Percentiles rank a stretch among this genome's conserved stretches.
Evolutionary conservation across 2,329 filamentous ascomycete genomes (phyloP).

Genomic region (Fusarium sp.): DNA sequence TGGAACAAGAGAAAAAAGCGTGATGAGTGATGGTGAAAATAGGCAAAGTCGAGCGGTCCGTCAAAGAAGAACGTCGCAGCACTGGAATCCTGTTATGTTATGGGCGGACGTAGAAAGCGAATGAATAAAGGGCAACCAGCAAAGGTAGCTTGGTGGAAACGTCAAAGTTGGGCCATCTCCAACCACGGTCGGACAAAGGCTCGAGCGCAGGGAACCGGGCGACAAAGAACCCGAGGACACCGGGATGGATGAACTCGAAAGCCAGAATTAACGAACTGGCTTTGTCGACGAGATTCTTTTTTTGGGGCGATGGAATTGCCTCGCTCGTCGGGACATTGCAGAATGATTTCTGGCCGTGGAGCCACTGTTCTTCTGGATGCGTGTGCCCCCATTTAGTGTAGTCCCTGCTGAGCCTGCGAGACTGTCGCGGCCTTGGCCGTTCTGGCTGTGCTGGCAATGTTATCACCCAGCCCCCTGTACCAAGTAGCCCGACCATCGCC

Average conservation of each 20-base stretch:
- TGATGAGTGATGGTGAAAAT: constrained; percentile 4
- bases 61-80: constrained; percentile 3
- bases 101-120: constrained; percentile 8
- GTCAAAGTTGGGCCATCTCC: constrained; percentile 22
- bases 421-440: constrained; percentile 41
- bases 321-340: constrained; percentile 39
- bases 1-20: constrained; percentile 15
- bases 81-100: constrained; percentile 14
- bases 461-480: constrained; percentile 45
- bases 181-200: constrained; percentile 46
- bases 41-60: constrained; percentile 2
- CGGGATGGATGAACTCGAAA: constrained; percentile 20
- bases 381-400: constrained; percentile 43
- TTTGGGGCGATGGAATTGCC: constrained; percentile 34
- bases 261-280: constrained; percentile 39
- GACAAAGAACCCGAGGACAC: constrained; percentile 38
- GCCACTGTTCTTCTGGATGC: constrained; percentile 41
- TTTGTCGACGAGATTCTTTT: constrained; percentile 35
- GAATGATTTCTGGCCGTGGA: constrained; percentile 41
- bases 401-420: constrained; percentile 40
- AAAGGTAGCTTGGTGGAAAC: constrained; percentile 13
- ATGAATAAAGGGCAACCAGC: constrained; percentile 32
- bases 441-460: constrained; percentile 34
- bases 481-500: constrained; percentile 35
- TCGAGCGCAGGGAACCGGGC: constrained; percentile 27